Base-by-base conservation (phyloP, 768 basidiomycete genomes). In the Boletales sp. region DNA sequence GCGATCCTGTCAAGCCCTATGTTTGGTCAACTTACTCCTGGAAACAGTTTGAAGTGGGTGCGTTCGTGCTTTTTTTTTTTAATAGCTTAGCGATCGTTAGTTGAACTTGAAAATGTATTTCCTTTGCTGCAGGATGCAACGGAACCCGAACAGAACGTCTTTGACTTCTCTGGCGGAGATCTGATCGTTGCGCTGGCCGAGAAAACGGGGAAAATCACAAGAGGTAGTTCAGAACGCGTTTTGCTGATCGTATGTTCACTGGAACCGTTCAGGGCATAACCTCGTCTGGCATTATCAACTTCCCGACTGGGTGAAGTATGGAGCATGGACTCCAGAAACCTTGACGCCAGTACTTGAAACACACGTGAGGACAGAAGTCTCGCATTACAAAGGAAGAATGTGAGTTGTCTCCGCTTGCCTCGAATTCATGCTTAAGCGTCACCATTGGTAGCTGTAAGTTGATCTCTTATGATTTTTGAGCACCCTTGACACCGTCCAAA, bases 81-180 rank as follows among this genome's bases (percentile, higher is more conserved):
- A 11, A 2, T 7, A 36, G 5, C 18, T 40, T 5, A 6, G 25
- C 7, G 25, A 47, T 38, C 7, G 3, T 17, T 25, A 28, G 25
- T 5, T 7, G 25, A 28, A 28, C 25, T 25, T 2, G 21, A 25
- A 25, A 2, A 25, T 15, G 10, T 19, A 34, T 34, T 5, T 34
- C 12, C 14, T 13, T 4, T 34, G 10, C 8, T 21, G 21, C 31
- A 61, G 60, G 53, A 59, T 44, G 48, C 55, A 30, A 50, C 46
- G 15, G 60, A 65, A 37, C 63, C 60, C 18, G 42, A 60, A 32
- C 60, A 56, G 33, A 62, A 58, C 14, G 46, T 55, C 33, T 64
- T 65, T 49, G 48, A 58, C 35, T 65, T 57, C 19, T 50, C 57
- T 33, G 48, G 50, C 1, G 54, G 60, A 25, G 58, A 67, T 31